Evolutionary conservation across 352 stramenopile genomes (phyloP), one percentile per base, ranked within the genome.

Genomic region (Phytophthora cajani): DNA sequence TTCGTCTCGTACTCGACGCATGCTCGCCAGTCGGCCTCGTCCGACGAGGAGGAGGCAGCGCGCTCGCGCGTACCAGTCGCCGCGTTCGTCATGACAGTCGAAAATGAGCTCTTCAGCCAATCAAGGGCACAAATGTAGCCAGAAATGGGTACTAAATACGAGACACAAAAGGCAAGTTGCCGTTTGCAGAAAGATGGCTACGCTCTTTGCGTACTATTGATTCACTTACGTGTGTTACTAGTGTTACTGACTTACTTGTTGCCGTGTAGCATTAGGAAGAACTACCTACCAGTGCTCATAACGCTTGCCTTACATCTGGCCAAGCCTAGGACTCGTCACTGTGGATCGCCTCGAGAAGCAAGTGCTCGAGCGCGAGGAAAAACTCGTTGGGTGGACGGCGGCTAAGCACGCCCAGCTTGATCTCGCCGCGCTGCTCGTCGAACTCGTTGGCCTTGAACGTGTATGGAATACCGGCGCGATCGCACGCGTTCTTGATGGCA

Each of bases 311-410:
- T 49, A 38, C 21, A 52, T 27, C 9, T 10, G 19, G 44, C 53
- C 10, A 44, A 56, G 7, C 49, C 42, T 70, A 67, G 1, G 56
- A 69, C 25, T 73, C 47, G 44, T 71, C 64, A 27, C 50, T 72
- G 14, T 59, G 63, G n/a, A 82, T 66, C 5, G 55, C 51, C 40
- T 74, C 62, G 0, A 80, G 55, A 51, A 82, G 46, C 14, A 79
- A 54, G 23, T 62, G 67, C 49, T 91, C 78, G 14, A 93, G 72
- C 16, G 74, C 74, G 33, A 80, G 72, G 54, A 87, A 90, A 67
- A 93, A 91, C 49, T 81, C 44, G 44, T 70, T 76, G n/a, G 84
- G 84, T 10, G 82, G 85, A n/a, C 85, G 81, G 42, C 85, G 85
- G 68, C 85, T 92, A 16, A 93, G 63, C 27, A 93, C 72, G 2